Conservation (phyloP, 495 filamentous ascomycete species). For the Aspergillus bertholletiae region DNA sequence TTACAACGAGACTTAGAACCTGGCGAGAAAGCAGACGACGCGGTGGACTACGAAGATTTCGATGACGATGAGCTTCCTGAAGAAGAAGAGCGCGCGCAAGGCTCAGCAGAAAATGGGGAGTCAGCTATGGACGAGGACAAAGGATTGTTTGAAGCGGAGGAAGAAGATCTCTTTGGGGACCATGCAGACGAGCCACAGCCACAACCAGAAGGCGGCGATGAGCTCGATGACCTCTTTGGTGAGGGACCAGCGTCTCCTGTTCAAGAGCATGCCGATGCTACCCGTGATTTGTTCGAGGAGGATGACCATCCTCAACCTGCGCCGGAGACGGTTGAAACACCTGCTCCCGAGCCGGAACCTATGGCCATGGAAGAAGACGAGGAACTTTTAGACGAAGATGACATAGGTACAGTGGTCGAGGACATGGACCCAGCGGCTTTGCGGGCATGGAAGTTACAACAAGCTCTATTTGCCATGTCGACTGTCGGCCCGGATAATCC, state of each 20-base stretch:
- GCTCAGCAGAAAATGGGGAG: constrained; percentile 5
- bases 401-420: constrained; percentile 26
- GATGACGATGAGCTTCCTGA: constrained; percentile 68
- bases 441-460: constrained; percentile 49
- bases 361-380: constrained; percentile 33
- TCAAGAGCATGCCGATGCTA: constrained; percentile 38
- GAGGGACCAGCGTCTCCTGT: constrained; percentile 42
- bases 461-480: constrained; percentile 50
- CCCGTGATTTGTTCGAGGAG: constrained; percentile 35
- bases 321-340: constrained; percentile 18
- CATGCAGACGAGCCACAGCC: constrained; percentile 26
- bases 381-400: constrained; percentile 28
- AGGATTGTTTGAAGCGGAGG: constrained; percentile 28
- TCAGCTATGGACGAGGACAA: constrained; percentile 10
- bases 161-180: constrained; percentile 53
- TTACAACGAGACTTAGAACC: constrained; percentile 50
- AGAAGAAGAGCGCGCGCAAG: constrained; percentile 48
- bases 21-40: constrained; percentile 75
- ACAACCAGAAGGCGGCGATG: constrained; percentile 22
- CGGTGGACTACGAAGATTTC: constrained; percentile 85
- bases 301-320: constrained; percentile 30
- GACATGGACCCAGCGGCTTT: constrained; percentile 45
- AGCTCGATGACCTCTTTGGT: constrained; percentile 54
- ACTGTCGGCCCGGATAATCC: constrained; percentile 35
- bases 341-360: constrained; percentile 26